A percentile compares a stretch with the other conserved stretches of the same genome.
phyloP scores from a whole-genome alignment of 2,329 filamentous ascomycete species.

The Colletotrichum sp. region DNA sequence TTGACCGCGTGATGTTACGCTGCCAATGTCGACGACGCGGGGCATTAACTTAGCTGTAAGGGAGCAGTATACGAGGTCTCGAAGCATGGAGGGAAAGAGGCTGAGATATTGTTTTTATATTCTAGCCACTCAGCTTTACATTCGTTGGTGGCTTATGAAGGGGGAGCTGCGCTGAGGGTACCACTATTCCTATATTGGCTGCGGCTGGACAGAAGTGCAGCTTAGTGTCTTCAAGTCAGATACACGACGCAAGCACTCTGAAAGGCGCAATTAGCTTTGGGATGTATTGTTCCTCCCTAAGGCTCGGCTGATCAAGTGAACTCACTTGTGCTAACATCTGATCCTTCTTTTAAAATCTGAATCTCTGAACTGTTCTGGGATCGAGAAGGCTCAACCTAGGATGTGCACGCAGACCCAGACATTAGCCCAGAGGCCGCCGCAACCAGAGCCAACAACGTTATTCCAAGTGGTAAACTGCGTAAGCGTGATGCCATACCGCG shows the following conservation, averaged over 20 bases:
- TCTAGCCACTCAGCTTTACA: background rate
- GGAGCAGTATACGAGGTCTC: background rate
- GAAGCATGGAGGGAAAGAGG: fast-evolving
- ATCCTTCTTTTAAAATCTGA: too few relatives aligned
- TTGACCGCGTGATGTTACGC: background rate
- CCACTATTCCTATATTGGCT: background rate
- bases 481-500: too few relatives aligned
- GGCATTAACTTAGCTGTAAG: background rate
- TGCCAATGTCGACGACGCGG: background rate
- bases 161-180: background rate
- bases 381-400: background rate
- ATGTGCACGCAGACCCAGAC: background rate
- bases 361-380: too few relatives aligned
- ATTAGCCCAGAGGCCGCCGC: background rate
- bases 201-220: fast-evolving
- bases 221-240: background rate
- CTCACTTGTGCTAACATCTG: too few relatives aligned
- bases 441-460: background rate
- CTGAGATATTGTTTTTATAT: background rate
- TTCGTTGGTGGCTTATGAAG: background rate
- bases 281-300: background rate
- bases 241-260: background rate
- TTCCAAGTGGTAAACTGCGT: too few relatives aligned
- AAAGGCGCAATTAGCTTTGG: background rate
- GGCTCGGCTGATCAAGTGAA: background rate